phyloP scores from a whole-genome alignment of 1,284 basidiomycete species.

The Cryptococcus neoformans region DNA sequence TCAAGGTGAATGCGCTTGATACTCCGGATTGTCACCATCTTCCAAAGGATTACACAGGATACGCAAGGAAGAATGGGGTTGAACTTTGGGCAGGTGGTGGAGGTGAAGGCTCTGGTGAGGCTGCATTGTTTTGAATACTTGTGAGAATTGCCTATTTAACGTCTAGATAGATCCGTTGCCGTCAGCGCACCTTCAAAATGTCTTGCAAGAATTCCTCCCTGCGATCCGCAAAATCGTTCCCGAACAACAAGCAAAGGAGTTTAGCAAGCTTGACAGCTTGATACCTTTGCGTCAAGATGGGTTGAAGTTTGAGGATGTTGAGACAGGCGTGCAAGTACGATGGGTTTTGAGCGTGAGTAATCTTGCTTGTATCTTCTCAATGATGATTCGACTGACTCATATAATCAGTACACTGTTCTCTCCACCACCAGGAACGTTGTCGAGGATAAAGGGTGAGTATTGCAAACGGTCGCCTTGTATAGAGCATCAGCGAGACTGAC shows the following conservation, averaged over 20 bases:
- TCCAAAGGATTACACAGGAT: conserved; percentile 37
- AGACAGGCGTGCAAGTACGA: conserved; percentile 29
- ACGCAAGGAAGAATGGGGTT: conserved; percentile 35
- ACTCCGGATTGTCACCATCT: conserved; percentile 48
- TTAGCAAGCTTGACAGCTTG: conserved; percentile 11
- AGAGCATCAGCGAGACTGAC: not conserved
- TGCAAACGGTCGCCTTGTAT: not conserved
- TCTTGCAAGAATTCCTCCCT: conserved; percentile 43
- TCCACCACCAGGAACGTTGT: conserved; percentile 46
- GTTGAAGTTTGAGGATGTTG: conserved; percentile 18
- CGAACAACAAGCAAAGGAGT: not conserved
- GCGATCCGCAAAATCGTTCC: conserved; percentile 1
- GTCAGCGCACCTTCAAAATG: conserved; percentile 44
- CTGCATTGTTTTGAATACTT: not conserved
- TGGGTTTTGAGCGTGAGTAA: conserved; percentile 48
- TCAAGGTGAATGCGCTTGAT: conserved; percentile 39
- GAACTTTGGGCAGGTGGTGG: conserved; percentile 48
- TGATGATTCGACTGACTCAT: not conserved
- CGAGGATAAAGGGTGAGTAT: conserved; percentile 44
- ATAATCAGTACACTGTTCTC: conserved; percentile 40
- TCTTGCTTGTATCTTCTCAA: not conserved
- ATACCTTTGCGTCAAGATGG: conserved; percentile 29
- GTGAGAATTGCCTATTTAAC: not conserved
- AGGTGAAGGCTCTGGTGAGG: conserved; percentile 44
- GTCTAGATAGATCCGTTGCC: conserved; percentile 41